Conservation (phyloP, 2,329 filamentous ascomycete species). For the Ascochyta viciae-villosae region DNA sequence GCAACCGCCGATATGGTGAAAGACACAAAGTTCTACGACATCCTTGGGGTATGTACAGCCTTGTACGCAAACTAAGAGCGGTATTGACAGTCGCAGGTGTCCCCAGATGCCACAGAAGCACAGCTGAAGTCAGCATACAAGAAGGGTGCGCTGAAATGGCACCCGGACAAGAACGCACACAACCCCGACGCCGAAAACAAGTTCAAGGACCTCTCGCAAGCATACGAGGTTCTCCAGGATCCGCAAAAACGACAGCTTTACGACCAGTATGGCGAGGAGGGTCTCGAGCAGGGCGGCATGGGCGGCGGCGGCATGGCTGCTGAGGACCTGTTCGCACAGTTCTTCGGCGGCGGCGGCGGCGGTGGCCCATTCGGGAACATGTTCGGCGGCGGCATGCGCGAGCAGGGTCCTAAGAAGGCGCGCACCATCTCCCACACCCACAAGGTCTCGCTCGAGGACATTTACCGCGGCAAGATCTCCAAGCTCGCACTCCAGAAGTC, state of each 20-base stretch:
- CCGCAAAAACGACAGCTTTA: constrained; percentile 89
- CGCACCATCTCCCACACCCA: constrained; percentile 97
- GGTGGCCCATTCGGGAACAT: constrained; percentile 72
- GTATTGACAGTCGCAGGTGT: constrained; percentile 63
- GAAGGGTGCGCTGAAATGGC: constrained; percentile 80
- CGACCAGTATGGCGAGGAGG: constrained; percentile 97
- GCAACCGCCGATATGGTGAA: constrained; percentile 70
- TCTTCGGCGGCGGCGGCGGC: constrained; percentile 75
- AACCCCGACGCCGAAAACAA: constrained; percentile 94
- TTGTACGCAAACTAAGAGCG: neutral
- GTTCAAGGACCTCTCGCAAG: constrained; percentile 96
- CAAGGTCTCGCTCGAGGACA: constrained; percentile 97
- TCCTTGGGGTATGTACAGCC: constrained; percentile 70
- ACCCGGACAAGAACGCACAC: constrained; percentile 94
- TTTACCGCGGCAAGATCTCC: constrained; percentile 97
- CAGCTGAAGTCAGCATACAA: constrained; percentile 94
- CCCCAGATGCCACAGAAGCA: constrained; percentile 79
- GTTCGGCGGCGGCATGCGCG: constrained; percentile 68
- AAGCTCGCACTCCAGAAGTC: constrained; percentile 98
- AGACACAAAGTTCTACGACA: constrained; percentile 80
- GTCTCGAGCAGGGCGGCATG: constrained; percentile 83
- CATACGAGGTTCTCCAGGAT: constrained; percentile 94
- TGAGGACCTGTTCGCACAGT: constrained; percentile 95
- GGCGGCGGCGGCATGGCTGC: constrained; percentile 84
- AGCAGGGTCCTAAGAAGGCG: constrained; percentile 85